Evolutionary conservation across 805 yeast species (phyloP), one percentile per base, ranked within the genome.

Genomic region (Saccharomycopsis sp.): DNA sequence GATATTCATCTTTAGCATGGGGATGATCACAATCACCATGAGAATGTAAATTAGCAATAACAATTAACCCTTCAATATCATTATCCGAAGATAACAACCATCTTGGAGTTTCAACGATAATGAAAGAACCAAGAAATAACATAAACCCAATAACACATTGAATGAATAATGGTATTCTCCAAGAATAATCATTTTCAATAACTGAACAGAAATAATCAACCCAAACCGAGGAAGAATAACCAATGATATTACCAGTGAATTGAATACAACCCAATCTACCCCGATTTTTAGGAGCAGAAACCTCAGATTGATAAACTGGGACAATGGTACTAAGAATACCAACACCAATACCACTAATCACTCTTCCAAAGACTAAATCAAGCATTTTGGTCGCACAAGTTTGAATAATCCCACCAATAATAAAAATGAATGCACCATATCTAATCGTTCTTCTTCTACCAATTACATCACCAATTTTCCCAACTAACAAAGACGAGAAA

Each of bases 231-330:
- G 81, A 66, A 2, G 85, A 74, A 60, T 86, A 88, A 4, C 95
- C 96, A 4, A 79, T 58, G 35, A 87, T 79, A 62, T 86, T 87
- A 8, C 95, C 94, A 0, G 94, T 81, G 62, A 86, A 88, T 59
- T 87, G 94, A 29, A 86, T 82, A 58, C 95, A 85, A 3, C 90
- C 95, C 43, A 86, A 67, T 56, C 77, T 74, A 2, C 96, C 96
- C 57, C 96, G 72, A 53, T 84, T 85, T 56, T 85, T 85, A 20
- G 88, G 82, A 1, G 96, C 96, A 4, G 89, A 77, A 40, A 88
- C 85, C 58, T 87, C 96, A 40, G 89, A 79, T 59, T 86, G 95
- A 62, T 85, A 87, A 40, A 85, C 79, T 1, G 95, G 95, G 8
- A 87, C 89, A 51, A 87, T 81, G 5, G 94, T 81, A 21, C 89